These are phyloP conservation scores for Russula sp. DNA, from an alignment of 768 basidiomycete species.

Conservation along the genomic window DNA sequence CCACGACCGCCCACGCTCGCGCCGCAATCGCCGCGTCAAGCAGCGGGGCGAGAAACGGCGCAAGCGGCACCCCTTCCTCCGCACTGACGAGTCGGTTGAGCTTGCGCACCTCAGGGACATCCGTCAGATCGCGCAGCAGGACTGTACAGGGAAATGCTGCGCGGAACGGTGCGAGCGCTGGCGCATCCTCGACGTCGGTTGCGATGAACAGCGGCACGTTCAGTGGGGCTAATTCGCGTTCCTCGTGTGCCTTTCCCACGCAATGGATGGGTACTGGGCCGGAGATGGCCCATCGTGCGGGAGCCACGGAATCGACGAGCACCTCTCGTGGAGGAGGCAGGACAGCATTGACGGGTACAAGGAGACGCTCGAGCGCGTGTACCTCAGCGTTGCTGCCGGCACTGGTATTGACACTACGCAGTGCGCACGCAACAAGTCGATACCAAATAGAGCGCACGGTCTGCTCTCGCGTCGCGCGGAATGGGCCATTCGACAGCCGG, in stretches of 20 bases:
- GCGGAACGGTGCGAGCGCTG: slow-evolving; percentile 39
- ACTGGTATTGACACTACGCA: slow-evolving; percentile 30
- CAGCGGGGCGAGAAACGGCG: slow-evolving; percentile 49
- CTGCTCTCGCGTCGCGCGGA: slow-evolving; percentile 36
- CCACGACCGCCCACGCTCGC: slow-evolving; percentile 51
- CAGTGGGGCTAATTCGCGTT: slow-evolving; percentile 33
- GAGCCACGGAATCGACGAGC: slow-evolving; percentile 25
- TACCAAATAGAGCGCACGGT: slow-evolving; percentile 52
- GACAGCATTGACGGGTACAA: slow-evolving; percentile 19
- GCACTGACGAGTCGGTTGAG: slow-evolving; percentile 30
- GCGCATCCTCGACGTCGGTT: slow-evolving; percentile 47
- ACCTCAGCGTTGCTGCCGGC: not conserved
- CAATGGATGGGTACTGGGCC: slow-evolving; percentile 32
- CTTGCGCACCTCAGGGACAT: slow-evolving; percentile 7
- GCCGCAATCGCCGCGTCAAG: slow-evolving; percentile 67
- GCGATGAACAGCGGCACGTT: slow-evolving; percentile 63
- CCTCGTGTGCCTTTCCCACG: slow-evolving; percentile 35
- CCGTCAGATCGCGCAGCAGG: slow-evolving; percentile 40
- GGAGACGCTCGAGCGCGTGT: slow-evolving; percentile 8
- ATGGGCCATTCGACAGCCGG: slow-evolving; percentile 63
- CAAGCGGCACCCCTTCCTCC: slow-evolving; percentile 46
- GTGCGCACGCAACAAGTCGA: slow-evolving; percentile 44
- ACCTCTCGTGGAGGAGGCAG: slow-evolving; percentile 25
- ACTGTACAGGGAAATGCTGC: slow-evolving; percentile 60
- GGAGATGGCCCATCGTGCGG: slow-evolving; percentile 8